phyloP scores from a whole-genome alignment of 306 rosid genomes.

The Betula pendula region DNA sequence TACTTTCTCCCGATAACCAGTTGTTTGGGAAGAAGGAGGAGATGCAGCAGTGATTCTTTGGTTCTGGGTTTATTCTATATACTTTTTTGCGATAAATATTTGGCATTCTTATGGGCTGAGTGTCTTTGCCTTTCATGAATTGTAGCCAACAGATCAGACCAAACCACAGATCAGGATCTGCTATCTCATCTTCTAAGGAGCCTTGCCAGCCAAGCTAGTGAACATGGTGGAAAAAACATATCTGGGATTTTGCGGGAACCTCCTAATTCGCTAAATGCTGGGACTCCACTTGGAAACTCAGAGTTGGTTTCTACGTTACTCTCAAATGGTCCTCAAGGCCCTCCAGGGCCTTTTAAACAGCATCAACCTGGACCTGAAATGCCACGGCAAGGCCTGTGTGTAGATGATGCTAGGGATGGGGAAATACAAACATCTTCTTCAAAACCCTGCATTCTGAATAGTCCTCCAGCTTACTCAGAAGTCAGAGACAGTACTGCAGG shows the following conservation, averaged over 20 bases:
- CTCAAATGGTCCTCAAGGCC: slow-evolving; percentile 58
- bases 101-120: slow-evolving; percentile 20
- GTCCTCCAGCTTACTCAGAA: slow-evolving; percentile 70
- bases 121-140: slow-evolving; percentile 34
- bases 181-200: slow-evolving; percentile 71
- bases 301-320: slow-evolving; percentile 51
- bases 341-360: slow-evolving; percentile 45
- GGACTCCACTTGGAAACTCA: slow-evolving; percentile 47
- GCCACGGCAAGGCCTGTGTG: slow-evolving; percentile 41
- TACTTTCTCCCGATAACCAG: background rate
- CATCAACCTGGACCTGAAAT: slow-evolving; percentile 39
- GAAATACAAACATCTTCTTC: slow-evolving; percentile 47
- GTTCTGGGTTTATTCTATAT: slow-evolving; percentile 15
- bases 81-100: slow-evolving; percentile 15
- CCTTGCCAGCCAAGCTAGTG: slow-evolving; percentile 57
- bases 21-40: background rate
- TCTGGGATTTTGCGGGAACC: slow-evolving; percentile 57
- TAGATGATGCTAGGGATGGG: slow-evolving; percentile 44
- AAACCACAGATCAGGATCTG: slow-evolving; percentile 74
- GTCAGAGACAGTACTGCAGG: slow-evolving; percentile 56
- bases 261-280: slow-evolving; percentile 51
- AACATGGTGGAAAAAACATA: slow-evolving; percentile 47
- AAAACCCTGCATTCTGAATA: slow-evolving; percentile 52
- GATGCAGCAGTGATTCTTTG: slow-evolving; percentile 6
- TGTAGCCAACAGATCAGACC: slow-evolving; percentile 70